Percentiles rank a stretch among this genome's conserved stretches.
Conservation (phyloP, 73 alveolate genomes). For the Paramecium biaurelia region DNA sequence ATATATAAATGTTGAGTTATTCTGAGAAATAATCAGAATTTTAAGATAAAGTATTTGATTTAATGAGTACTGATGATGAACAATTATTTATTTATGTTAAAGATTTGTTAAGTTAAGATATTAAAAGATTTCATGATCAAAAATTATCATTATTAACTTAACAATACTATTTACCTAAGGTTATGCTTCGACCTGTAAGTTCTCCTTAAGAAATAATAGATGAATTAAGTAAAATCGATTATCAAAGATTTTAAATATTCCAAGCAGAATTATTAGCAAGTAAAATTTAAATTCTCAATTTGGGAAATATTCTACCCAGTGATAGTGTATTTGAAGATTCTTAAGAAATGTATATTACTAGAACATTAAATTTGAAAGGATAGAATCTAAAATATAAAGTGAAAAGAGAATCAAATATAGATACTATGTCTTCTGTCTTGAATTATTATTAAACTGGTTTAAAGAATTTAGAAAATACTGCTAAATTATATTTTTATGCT, state of each 20-base stretch:
- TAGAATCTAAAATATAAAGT: neutral
- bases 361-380: neutral
- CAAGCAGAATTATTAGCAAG: neutral
- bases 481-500: conserved; percentile 6
- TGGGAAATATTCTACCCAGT: conserved; percentile 16
- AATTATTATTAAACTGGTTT: conserved; percentile 29
- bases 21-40: conserved; percentile 28
- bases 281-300: conserved; percentile 18
- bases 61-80: neutral
- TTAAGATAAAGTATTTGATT: conserved; percentile 27
- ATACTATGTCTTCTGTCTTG: neutral
- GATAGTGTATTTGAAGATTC: conserved; percentile 47
- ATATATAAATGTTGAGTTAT: conserved; percentile 36
- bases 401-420: neutral
- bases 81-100: neutral
- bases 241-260: neutral
- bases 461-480: neutral
- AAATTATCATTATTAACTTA: conserved; percentile 11
- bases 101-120: neutral
- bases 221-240: neutral
- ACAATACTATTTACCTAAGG: neutral
- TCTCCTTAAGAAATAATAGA: conserved; percentile 15
- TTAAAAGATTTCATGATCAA: conserved; percentile 43
- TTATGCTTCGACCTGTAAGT: neutral
- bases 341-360: neutral